Conservation (phyloP, 2,329 filamentous ascomycete species). For the Fusarium falciforme region DNA sequence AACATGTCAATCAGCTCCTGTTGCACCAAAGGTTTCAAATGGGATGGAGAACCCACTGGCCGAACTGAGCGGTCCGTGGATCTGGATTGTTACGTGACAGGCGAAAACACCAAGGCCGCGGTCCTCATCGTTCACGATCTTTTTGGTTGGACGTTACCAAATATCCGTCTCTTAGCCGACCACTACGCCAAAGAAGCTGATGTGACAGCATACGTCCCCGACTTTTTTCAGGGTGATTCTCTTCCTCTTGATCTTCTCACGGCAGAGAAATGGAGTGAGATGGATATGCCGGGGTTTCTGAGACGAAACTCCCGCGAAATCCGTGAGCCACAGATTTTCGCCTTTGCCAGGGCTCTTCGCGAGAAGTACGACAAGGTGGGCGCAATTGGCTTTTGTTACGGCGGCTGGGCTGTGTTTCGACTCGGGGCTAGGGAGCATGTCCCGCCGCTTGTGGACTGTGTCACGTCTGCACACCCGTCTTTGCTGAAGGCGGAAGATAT, state of each 20-base stretch:
- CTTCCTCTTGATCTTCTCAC: conserved; percentile 45
- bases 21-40: conserved; percentile 53
- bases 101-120: conserved; percentile 48
- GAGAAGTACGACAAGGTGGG: conserved; percentile 51
- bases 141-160: conserved; percentile 58
- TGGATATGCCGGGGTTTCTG: conserved; percentile 55
- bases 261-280: conserved; percentile 43
- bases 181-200: conserved; percentile 57
- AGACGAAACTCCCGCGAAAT: conserved; percentile 50
- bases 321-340: conserved; percentile 55
- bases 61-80: conserved; percentile 46
- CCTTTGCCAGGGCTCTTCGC: conserved; percentile 50
- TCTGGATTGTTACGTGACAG: conserved; percentile 52
- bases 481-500: conserved; percentile 59
- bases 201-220: conserved; percentile 58
- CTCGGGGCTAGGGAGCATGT: conserved; percentile 54
- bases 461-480: conserved; percentile 58
- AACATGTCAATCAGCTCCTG: conserved; percentile 37
- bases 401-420: conserved; percentile 62
- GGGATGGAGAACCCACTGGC: conserved; percentile 54
- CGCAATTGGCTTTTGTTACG: conserved; percentile 63
- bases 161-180: conserved; percentile 58
- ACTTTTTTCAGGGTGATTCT: conserved; percentile 51
- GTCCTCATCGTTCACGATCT: conserved; percentile 54
- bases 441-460: conserved; percentile 56